These are phyloP conservation scores for Linnemannia exigua DNA, from an alignment of 192 early-diverging fungal genomes.

Conservation along the genomic window DNA sequence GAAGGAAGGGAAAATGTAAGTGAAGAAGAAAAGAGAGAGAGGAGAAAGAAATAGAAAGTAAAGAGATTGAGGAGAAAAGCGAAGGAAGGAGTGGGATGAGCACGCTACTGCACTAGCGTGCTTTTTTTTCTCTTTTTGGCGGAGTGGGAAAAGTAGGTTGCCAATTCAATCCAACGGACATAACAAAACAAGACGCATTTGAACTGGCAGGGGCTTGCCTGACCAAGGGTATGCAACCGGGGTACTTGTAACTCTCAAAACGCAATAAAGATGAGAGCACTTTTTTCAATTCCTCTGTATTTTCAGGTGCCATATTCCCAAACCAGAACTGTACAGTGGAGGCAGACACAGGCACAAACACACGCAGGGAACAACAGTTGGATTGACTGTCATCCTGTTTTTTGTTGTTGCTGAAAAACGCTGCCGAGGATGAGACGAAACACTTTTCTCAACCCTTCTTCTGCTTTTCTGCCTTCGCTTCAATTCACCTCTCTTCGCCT, in stretches of 20 bases:
- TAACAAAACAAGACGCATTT: background rate
- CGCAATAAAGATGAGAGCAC: background rate
- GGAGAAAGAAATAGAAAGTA: background rate
- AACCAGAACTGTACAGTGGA: background rate
- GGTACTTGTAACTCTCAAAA: background rate
- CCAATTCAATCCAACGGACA: background rate
- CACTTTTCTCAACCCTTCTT: slow-evolving; percentile 2
- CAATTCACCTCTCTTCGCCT: background rate
- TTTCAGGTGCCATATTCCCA: background rate
- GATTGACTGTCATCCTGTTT: no score
- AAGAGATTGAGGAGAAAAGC: background rate
- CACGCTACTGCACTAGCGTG: background rate
- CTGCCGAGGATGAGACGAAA: background rate
- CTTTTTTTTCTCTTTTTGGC: no score
- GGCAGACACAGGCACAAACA: background rate
- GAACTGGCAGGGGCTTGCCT: background rate
- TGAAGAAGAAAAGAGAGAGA: background rate
- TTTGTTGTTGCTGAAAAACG: background rate
- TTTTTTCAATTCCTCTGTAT: background rate
- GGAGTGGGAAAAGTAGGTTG: background rate
- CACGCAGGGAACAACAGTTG: background rate
- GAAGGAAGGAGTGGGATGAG: background rate
- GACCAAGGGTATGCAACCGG: background rate
- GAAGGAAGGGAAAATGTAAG: background rate
- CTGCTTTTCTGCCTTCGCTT: background rate